Conservation (phyloP, 768 basidiomycete genomes). For the Xerocomellus amylosporus region DNA sequence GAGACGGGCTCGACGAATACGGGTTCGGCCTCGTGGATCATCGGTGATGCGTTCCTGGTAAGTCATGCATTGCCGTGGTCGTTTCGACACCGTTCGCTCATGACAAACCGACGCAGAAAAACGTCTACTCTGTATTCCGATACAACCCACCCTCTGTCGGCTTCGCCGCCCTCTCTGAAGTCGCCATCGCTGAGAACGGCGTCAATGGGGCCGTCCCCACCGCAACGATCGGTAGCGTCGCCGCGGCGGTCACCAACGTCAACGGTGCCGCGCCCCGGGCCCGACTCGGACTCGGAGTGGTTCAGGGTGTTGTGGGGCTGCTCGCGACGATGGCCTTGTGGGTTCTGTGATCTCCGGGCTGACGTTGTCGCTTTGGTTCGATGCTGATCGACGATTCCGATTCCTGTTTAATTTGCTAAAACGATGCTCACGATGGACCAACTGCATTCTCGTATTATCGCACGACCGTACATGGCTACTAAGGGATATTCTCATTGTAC, state of each 20-base stretch:
- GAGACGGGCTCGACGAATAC: conserved; percentile 32
- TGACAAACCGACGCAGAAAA: conserved; percentile 36
- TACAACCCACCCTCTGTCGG: conserved; percentile 50
- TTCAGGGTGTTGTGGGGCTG: background rate
- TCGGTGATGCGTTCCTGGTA: conserved; percentile 50
- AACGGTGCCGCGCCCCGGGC: conserved; percentile 3
- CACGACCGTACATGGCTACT: background rate
- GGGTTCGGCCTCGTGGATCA: conserved; percentile 45
- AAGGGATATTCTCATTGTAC: background rate
- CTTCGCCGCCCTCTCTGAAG: conserved; percentile 44
- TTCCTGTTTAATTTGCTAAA: background rate
- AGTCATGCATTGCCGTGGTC: background rate
- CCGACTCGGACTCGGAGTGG: background rate
- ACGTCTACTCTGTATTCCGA: conserved; percentile 55
- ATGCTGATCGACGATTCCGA: background rate
- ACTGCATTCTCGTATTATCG: background rate
- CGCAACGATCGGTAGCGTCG: conserved; percentile 54
- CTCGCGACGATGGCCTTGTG: background rate
- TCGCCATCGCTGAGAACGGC: conserved; percentile 26
- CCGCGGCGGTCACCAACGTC: conserved; percentile 42
- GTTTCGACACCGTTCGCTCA: background rate
- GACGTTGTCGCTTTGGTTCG: no score
- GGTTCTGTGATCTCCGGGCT: background rate
- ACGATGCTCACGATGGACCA: background rate
- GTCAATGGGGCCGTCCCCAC: conserved; percentile 42